Base-by-base conservation (phyloP, 768 basidiomycete genomes). In the Leccinum imitatum region DNA sequence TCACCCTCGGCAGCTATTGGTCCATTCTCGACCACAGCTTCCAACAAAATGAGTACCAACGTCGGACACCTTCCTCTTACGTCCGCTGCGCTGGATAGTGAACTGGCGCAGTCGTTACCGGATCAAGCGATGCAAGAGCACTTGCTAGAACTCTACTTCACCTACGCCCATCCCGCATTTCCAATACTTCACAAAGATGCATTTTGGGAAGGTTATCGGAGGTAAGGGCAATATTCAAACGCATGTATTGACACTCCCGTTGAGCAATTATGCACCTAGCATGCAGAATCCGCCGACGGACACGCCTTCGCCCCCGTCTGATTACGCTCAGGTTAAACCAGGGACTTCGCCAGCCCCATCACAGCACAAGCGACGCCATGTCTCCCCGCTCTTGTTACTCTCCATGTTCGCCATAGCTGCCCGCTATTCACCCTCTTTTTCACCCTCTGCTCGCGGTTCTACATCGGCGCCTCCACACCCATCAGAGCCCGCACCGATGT, bases 381-480 rank as follows among this genome's bases (percentile, higher is more conserved):
- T 87, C 17, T 83, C 91, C 3, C 74, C 83, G 6, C 79, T 93
- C 4, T 80, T 94, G 13, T 79, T 95, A 3, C 80, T 95, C 27
- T 82, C 84, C n/a, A 93, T 95, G 85, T 93, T 88, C 68, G 80
- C 93, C 17, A 79, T 91, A 53, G 90, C 93, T 2, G 86, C 91
- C 3, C 87, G 93, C 15, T 91, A 90, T 71, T 78, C 82, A 4
- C 56, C 73, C 0, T 62, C 64, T 0, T 73, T 68, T 5, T 60
- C 65, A 53, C 69, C 62, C 6, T 65, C 70, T 3, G 56, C 75
- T 58, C 30, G 67, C 74, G 60, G 75, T 69, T 64, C 65, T 66
- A 53, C 71, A 60, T 19, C 70, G 65, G 14, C 76, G 70, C 63
- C 67, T 14, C 67, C 68, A 2, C 71, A 73, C 5, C 82, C 83